Evolutionary conservation across 257 asterid species (phyloP).

Genomic region (Nicotiana tomentosiformis): DNA sequence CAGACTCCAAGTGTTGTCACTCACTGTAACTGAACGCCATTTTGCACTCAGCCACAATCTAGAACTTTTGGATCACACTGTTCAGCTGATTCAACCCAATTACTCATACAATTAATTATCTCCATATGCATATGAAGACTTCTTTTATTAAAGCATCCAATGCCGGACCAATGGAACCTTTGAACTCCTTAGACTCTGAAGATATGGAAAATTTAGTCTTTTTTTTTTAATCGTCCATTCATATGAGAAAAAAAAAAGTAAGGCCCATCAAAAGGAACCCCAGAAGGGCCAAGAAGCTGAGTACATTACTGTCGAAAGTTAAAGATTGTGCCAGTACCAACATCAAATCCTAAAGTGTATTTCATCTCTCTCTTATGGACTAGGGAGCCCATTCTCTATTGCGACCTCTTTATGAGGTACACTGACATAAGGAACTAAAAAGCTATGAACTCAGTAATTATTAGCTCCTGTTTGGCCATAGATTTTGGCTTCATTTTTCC

Average conservation of each 20-base stretch:
- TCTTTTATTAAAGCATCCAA: not conserved
- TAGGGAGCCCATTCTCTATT: not conserved
- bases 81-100: not conserved
- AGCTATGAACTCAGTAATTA: not conserved
- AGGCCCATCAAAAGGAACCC: not conserved
- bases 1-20: not conserved
- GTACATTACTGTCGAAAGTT: not conserved
- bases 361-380: not conserved
- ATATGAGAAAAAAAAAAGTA: not conserved
- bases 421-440: not conserved
- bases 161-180: not conserved
- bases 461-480: no score
- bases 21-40: not conserved
- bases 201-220: not conserved
- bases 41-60: not conserved
- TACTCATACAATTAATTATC: not conserved
- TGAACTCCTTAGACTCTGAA: not conserved
- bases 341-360: not conserved
- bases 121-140: not conserved
- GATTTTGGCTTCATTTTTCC: no score
- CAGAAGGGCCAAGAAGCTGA: not conserved
- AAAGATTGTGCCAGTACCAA: not conserved
- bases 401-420: not conserved
- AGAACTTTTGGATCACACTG: not conserved
- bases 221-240: not conserved